phyloP scores from a whole-genome alignment of 2,329 filamentous ascomycete species.

The Diplodia scrobiculata region DNA sequence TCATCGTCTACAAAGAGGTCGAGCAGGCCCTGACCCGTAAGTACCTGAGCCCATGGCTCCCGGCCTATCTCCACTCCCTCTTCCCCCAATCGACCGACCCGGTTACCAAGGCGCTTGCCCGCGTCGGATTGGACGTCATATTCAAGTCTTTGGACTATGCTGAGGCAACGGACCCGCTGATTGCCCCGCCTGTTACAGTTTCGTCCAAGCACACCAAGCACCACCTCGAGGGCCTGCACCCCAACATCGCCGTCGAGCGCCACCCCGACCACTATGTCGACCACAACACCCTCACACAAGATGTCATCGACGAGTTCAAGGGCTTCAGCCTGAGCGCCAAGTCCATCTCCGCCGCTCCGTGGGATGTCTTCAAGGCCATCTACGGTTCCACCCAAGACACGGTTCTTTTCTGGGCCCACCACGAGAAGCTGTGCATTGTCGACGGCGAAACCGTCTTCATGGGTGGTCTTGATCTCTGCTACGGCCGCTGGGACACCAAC shows the following conservation, averaged over 20 bases:
- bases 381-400: conserved; percentile 82
- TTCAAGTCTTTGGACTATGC: conserved; percentile 51
- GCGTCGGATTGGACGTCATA: conserved; percentile 48
- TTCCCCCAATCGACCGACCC: conserved; percentile 47
- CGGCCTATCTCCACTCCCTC: conserved; percentile 50
- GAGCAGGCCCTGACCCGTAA: conserved; percentile 76
- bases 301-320: conserved; percentile 58
- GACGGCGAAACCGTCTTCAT: conserved; percentile 83
- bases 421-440: conserved; percentile 84
- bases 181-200: conserved; percentile 53
- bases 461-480: conserved; percentile 85
- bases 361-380: conserved; percentile 72
- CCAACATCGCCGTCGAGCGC: conserved; percentile 84
- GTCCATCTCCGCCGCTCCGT: conserved; percentile 65
- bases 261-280: conserved; percentile 87
- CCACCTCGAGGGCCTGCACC: conserved; percentile 72
- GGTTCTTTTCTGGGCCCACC: conserved; percentile 88
- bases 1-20: conserved; percentile 88
- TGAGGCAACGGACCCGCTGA: conserved; percentile 51
- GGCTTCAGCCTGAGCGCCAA: conserved; percentile 59
- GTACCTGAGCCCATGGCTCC: conserved; percentile 52
- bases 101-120: conserved; percentile 46
- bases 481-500: conserved; percentile 85
- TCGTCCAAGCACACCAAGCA: conserved; percentile 77
- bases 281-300: conserved; percentile 65